These are phyloP conservation scores for Soucietia sequanensis DNA, from an alignment of 805 yeast genomes.

Conservation along the genomic window DNA sequence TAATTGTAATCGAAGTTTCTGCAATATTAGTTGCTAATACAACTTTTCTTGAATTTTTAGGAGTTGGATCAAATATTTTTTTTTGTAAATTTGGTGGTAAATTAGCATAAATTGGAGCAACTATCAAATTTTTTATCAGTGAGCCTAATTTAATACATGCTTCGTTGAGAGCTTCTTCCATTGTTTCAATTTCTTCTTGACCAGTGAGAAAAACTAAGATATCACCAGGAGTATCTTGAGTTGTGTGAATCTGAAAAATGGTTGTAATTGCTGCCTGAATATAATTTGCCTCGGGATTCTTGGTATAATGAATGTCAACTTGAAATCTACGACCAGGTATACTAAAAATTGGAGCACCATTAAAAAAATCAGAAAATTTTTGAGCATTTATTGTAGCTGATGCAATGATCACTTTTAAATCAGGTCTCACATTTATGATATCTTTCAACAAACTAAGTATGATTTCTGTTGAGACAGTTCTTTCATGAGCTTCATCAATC, in stretches of 20 bases:
- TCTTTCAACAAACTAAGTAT: constrained; percentile 79
- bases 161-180: constrained; percentile 70
- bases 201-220: constrained; percentile 91
- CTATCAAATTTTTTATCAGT: constrained; percentile 57
- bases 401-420: constrained; percentile 74
- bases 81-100: constrained; percentile 83
- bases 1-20: constrained; percentile 46
- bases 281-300: constrained; percentile 88
- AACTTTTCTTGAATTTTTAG: constrained; percentile 73
- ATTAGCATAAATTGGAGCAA: constrained; percentile 90
- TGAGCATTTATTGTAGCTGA: constrained; percentile 95
- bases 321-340: constrained; percentile 95
- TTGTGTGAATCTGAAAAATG: constrained; percentile 78
- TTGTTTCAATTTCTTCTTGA: constrained; percentile 89
- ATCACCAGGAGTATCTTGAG: constrained; percentile 72
- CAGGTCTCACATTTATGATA: constrained; percentile 59
- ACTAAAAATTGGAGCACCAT: constrained; percentile 79
- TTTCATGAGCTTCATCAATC: constrained; percentile 97
- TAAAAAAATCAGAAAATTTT: constrained; percentile 79
- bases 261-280: constrained; percentile 87
- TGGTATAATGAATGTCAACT: constrained; percentile 79
- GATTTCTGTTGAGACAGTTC: constrained; percentile 88
- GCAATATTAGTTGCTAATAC: constrained; percentile 94
- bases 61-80: constrained; percentile 84
- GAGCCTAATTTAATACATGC: constrained; percentile 62